Evolutionary conservation across 768 basidiomycete species (phyloP), one percentile per base, ranked within the genome.

Genomic region (Pisolithus tinctorius): DNA sequence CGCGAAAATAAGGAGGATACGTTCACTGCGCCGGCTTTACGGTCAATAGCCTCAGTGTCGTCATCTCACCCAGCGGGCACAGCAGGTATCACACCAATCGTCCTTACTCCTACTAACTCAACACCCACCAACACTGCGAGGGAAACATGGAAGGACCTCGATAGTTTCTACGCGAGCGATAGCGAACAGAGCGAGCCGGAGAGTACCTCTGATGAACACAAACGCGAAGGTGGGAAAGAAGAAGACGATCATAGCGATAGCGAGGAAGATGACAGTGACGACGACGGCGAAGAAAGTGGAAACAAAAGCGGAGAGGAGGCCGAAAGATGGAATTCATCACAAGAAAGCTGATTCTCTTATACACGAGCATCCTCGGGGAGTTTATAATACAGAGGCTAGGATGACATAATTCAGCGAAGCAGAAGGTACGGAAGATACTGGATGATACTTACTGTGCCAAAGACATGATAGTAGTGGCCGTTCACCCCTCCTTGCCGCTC

Each of bases 381-480:
- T 47, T 69, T 69, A 58, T 80, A 80, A 60, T 79, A 80, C 61
- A 80, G 55, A n/a, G 79, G 79, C 74, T 78, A 50, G 36, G 59
- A 5, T 38, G 37, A 50, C 3, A 11, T 17, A 49, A 20, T 27
- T 34, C 31, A 34, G 31, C 31, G 31, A 11, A 34, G 31, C 31
- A 34, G 10, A 11, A 11, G 10, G 11, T 10, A 40, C 39, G 26
- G 17, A 17, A 17, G 29, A 6, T 17, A 45, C 48, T 45, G 7
- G 16, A 36, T 46, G 14, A 13, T 42, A 66, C 82, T 56, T 56
- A 86, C 84, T 44, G 84, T 84, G 34, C 77, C 66, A 61, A 88
- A 88, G 13, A 89, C 87, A 69, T 89, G 86, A 59, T 90, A 89
- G 54, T 71, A 81, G 61, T 89, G 87, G 0, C 84, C 83, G 55